These are phyloP conservation scores for Entomortierella chlamydospora DNA, from an alignment of 192 early-diverging fungal genomes.

Conservation along the genomic window DNA sequence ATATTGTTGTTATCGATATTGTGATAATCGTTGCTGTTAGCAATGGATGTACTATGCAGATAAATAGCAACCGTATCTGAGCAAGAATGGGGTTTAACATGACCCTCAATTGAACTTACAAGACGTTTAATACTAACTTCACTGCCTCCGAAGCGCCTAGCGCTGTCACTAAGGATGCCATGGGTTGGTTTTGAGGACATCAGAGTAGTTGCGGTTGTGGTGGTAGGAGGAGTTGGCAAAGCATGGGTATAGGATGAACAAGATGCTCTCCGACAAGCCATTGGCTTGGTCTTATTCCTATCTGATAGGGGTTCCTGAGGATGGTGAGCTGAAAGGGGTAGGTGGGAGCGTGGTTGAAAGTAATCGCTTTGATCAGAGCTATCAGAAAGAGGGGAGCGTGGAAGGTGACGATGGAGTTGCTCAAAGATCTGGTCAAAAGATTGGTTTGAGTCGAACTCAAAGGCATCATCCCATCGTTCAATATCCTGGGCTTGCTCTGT, in stretches of 20 bases:
- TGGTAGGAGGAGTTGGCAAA: slow-evolving; percentile 7
- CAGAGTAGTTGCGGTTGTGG: slow-evolving; percentile 8
- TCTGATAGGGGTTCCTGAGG: neutral
- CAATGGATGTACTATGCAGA: too few species aligned
- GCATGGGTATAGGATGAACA: slow-evolving; percentile 14
- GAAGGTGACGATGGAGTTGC: slow-evolving; percentile 19
- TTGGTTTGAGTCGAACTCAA: slow-evolving; percentile 23
- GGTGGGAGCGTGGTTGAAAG: slow-evolving; percentile 15
- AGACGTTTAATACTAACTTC: neutral
- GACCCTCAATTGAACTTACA: neutral
- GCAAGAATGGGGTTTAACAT: slow-evolving; percentile 5
- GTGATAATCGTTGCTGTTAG: neutral
- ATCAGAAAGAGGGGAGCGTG: slow-evolving; percentile 41
- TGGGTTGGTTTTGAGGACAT: slow-evolving; percentile 1
- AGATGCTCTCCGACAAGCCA: neutral
- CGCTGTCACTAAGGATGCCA: neutral
- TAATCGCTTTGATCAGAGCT: slow-evolving; percentile 38
- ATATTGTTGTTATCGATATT: neutral
- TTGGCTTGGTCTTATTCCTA: neutral
- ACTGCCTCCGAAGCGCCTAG: neutral
- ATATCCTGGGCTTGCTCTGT: slow-evolving; percentile 1
- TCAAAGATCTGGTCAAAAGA: slow-evolving; percentile 34
- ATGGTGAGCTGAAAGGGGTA: neutral
- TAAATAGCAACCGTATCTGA: too few species aligned
- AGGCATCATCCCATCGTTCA: slow-evolving; percentile 46